Percentiles rank a stretch among this genome's conserved stretches.
These are phyloP conservation scores for Tetracentron sinense DNA, from an alignment of 164 flowering plant species.

Conservation along the genomic window DNA sequence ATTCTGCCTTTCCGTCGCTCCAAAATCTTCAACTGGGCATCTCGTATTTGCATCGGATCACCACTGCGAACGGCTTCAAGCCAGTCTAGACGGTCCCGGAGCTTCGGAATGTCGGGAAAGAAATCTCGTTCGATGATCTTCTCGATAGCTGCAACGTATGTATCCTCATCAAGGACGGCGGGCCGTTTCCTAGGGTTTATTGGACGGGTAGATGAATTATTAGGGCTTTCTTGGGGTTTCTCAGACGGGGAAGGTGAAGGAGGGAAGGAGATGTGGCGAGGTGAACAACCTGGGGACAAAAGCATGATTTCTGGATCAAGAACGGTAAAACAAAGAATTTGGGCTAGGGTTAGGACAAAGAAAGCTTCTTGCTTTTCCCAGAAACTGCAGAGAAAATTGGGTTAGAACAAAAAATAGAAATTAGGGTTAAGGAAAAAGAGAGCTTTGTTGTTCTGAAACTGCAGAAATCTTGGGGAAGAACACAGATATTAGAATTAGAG, in stretches of 20 bases:
- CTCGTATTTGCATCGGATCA: constrained; percentile 80
- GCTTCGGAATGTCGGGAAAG: constrained; percentile 88
- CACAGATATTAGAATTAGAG: no score
- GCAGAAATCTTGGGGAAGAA: no score
- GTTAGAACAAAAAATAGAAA: no score
- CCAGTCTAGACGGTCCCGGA: constrained; percentile 88
- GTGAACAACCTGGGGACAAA: constrained; percentile 86
- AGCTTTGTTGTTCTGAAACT: no score
- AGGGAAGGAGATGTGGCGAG: constrained; percentile 60
- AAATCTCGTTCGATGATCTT: constrained; percentile 86
- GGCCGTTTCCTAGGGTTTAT: constrained; percentile 22
- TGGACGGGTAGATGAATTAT: constrained; percentile 9
- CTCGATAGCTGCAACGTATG: constrained; percentile 76
- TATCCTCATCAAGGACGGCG: constrained; percentile 76
- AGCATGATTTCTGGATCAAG: constrained; percentile 47
- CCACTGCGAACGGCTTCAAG: constrained; percentile 67
- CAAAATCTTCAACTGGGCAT: constrained; percentile 88
- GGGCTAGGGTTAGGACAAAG: constrained; percentile 14
- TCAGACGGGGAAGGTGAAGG: constrained; percentile 40
- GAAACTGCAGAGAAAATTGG: no score
- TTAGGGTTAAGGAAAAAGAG: no score
- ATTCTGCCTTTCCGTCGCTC: constrained; percentile 57
- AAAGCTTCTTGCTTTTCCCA: no score
- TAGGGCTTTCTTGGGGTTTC: constrained; percentile 7
- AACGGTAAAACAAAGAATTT: not conserved